Evolutionary conservation across 2,329 filamentous ascomycete species (phyloP), one percentile per base, ranked within the genome.

Genomic region (Ophiocordyceps robertsii): DNA sequence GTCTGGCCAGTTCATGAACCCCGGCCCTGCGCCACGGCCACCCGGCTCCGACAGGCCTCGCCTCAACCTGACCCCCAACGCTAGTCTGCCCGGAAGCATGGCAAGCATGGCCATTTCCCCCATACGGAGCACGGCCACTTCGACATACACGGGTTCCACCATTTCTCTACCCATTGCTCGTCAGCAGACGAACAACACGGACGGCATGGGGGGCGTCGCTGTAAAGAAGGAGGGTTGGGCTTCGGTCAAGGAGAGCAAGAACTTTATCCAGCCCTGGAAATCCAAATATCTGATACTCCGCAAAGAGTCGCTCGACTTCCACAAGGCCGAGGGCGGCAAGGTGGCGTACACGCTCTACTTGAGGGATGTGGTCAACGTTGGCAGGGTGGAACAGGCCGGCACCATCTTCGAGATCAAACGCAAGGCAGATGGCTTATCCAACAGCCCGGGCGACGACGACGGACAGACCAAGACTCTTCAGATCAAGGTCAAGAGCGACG

Each of bases 391-490:
- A 63, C 82, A 86, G 45, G 85, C 87, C 40, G 86, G 87, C 17
- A 89, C 87, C 60, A 89, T 93, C 38, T 92, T 98, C 58, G 92
- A 98, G 64, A 86, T 98, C 61, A 89, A 88, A 56, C 77, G 89
- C 47, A 72, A 76, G 43, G 72, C 79, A 39, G 81, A 80, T 53
- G 80, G 77, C 33, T 65, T 73, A 33, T 85, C 81, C 38, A 77
- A 74, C 40, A 85, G 82, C 46, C 76, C 87, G 11, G 77, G 82
- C 41, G 84, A 84, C 38, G 81, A 87, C 50, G 90, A 95, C 49
- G 80, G 85, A 30, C 75, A 81, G 9, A 84, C 82, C 45, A 87
- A 84, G 60, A 84, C 86, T 4, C 77, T 95, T 41, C 88, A 92
- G 49, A 92, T 95, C 61, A 87, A 84, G 59, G 88, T 96, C 54